Base-by-base conservation (phyloP, 495 filamentous ascomycete genomes). In the Lophium mytilinum region DNA sequence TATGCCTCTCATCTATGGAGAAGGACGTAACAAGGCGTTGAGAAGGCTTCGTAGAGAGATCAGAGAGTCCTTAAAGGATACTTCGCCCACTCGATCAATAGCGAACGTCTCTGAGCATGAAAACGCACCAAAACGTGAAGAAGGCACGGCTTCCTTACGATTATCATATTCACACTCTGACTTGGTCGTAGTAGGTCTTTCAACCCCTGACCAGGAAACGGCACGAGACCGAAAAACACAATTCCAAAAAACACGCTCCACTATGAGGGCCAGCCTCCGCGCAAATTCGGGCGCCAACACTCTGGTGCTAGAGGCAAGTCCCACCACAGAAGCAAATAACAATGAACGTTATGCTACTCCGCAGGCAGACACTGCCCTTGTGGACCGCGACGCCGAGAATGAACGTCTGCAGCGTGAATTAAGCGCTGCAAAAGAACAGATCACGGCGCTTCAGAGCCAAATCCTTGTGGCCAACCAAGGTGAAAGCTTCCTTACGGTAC, bases 51-150 rank as follows among this genome's bases (percentile, higher is more conserved):
- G 41, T 3, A 49, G 24, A 45, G 42, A 60, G 57, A 60, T 62
- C 43, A 47, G 21, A 47, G 14, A 37, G 37, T 47, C 43, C 19
- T 18, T 19, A 47, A 47, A 21, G 43, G 18, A 81, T 64, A 86
- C 83, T 62, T 92, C 88, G 65, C 89, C 91, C 62, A 83, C 43
- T 18, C 43, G 83, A 67, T 96, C 91, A 64, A 91, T 91, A 50
- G 93, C 89, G 61, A 85, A 90, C 70, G 89, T 90, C 68, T 41
- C 88, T 89, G 70, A 95, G 88, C 77, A 84, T 72, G 56, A 89
- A 89, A 54, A 87, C 88, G 65, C 86, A 88, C 59, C 92, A 30
- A 30, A 30, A 30, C 24, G 24, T 30, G 24, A 30, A 30, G 6
- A 30, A 30, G 24, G 24, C 6, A 30, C 24, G 24, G 24, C 24